These are phyloP conservation scores for Lichina pygmaea DNA, from an alignment of 495 filamentous ascomycete genomes.

Conservation along the genomic window DNA sequence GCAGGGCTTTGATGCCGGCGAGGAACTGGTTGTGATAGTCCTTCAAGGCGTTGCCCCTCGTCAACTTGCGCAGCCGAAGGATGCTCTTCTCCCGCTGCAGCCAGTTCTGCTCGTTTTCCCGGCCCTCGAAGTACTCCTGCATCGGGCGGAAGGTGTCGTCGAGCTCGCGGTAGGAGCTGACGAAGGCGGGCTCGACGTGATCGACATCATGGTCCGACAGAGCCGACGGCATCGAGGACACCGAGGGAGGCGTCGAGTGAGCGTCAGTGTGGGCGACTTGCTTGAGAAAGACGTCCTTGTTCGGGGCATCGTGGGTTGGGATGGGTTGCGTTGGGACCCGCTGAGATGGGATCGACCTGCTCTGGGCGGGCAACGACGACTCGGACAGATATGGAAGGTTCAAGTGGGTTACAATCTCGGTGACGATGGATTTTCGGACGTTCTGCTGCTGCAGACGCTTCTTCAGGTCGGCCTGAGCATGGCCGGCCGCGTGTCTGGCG, in stretches of 20 bases:
- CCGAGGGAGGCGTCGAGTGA: background rate
- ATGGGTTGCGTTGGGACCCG: background rate
- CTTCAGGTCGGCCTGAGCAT: conserved; percentile 71
- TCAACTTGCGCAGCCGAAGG: conserved; percentile 45
- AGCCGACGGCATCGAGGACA: conserved; percentile 12
- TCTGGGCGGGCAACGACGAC: conserved; percentile 4
- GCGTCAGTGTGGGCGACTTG: background rate
- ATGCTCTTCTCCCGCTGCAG: conserved; percentile 53
- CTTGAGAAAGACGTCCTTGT: background rate
- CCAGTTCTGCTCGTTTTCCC: conserved; percentile 82
- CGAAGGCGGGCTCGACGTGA: conserved; percentile 48
- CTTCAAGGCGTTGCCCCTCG: conserved; percentile 57
- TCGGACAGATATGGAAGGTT: conserved; percentile 23
- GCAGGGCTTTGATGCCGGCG: conserved; percentile 35
- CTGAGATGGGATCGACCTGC: too few species aligned
- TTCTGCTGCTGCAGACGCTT: conserved; percentile 50
- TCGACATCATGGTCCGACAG: conserved; percentile 31
- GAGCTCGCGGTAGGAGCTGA: conserved; percentile 55
- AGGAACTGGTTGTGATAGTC: conserved; percentile 47
- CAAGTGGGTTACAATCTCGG: conserved; percentile 48
- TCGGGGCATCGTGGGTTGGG: background rate
- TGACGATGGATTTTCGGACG: conserved; percentile 61
- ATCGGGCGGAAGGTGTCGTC: conserved; percentile 66
- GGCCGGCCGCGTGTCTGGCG: conserved; percentile 41
- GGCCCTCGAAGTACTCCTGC: conserved; percentile 60